Evolutionary conservation across 2,329 filamentous ascomycete species (phyloP).

Genomic region (Chrysoporthe puriensis): DNA sequence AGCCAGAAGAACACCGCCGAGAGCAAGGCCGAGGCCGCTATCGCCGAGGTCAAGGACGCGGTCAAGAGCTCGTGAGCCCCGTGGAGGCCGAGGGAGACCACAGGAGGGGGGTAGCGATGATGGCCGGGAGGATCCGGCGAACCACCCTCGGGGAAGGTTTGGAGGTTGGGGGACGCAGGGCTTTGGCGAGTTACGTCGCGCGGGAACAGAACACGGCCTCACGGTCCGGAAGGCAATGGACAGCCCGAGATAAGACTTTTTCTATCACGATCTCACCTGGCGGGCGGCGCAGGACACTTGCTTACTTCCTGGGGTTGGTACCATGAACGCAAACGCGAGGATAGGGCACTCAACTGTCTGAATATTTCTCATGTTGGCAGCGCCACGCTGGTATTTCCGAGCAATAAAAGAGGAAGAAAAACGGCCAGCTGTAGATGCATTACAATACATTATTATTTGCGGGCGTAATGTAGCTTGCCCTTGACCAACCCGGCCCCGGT

Average conservation of each 20-base stretch:
- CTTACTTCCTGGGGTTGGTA: not conserved
- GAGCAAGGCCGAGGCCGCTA: constrained; percentile 31
- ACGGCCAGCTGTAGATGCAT: not conserved
- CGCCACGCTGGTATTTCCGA: not conserved
- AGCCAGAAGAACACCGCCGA: constrained; percentile 56
- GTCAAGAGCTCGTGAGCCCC: constrained; percentile 35
- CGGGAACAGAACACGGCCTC: not conserved
- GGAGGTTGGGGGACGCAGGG: not conserved
- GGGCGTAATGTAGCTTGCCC: not conserved
- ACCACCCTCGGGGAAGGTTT: not conserved
- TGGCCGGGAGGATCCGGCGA: not conserved
- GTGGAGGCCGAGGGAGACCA: not conserved
- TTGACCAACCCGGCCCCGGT: not conserved
- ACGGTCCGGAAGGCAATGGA: not conserved
- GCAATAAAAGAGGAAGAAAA: not conserved
- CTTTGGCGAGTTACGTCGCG: not conserved
- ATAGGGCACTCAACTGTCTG: not conserved
- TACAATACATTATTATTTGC: not conserved
- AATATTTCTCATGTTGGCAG: not conserved
- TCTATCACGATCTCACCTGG: not conserved
- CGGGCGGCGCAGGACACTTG: not conserved
- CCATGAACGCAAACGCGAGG: not conserved
- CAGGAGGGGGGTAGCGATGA: not conserved
- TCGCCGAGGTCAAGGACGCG: constrained; percentile 40
- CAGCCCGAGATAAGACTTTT: not conserved